Percentiles rank a stretch among this genome's conserved stretches.
phyloP scores from a whole-genome alignment of 2,329 filamentous ascomycete genomes.

The Colletotrichum tropicale region DNA sequence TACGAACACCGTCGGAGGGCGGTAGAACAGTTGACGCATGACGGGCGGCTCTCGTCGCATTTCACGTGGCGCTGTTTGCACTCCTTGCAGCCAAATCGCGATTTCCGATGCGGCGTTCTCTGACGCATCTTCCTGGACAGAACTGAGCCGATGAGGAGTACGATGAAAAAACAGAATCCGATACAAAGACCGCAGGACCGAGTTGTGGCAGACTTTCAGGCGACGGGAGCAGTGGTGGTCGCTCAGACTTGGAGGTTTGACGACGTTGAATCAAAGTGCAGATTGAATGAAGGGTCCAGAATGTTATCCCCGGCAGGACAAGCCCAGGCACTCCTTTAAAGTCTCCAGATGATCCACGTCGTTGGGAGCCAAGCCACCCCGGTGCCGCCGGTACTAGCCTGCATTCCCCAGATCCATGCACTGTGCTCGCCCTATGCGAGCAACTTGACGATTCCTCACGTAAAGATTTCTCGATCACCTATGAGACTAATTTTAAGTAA shows the following conservation, averaged over 20 bases:
- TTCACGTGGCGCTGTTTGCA: conserved; percentile 46
- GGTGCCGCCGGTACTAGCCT: neutral
- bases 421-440: neutral
- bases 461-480: neutral
- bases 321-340: neutral
- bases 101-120: conserved; percentile 36
- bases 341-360: neutral
- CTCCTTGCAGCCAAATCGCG: conserved; percentile 42
- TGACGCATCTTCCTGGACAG: neutral
- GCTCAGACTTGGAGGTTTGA: neutral
- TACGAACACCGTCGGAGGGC: conserved; percentile 40
- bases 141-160: neutral
- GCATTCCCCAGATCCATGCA: neutral
- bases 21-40: conserved; percentile 43
- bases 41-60: conserved; percentile 45
- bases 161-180: neutral
- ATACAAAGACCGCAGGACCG: rapidly evolving
- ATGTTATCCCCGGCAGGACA: neutral
- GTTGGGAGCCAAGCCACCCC: neutral
- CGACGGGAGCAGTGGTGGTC: neutral
- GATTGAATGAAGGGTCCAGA: neutral
- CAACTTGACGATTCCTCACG: neutral
- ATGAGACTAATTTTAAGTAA: neutral
- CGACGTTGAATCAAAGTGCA: neutral
- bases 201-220: neutral